Percentiles rank a stretch among this genome's conserved stretches.
Conservation (phyloP, 805 yeast species). For the Candida endomychidarum region DNA sequence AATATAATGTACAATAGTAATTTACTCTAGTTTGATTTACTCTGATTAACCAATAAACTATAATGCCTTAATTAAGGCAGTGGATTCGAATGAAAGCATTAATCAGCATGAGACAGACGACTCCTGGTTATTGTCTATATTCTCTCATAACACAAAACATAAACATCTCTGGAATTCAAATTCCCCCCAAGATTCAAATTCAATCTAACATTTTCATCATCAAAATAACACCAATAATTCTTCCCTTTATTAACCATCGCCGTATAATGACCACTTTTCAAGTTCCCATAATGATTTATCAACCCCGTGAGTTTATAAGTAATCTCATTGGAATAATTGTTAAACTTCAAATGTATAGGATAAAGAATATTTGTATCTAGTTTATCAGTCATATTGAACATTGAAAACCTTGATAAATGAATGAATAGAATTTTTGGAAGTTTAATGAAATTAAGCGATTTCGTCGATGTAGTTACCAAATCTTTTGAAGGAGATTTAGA, state of each 20-base stretch:
- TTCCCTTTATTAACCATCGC: constrained; percentile 54
- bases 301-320: constrained; percentile 59
- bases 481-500: constrained; percentile 11
- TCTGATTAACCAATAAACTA: no score
- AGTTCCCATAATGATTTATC: constrained; percentile 69
- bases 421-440: constrained; percentile 39
- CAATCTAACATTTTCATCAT: constrained; percentile 59
- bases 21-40: no score
- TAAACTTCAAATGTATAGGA: constrained; percentile 54
- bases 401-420: constrained; percentile 45
- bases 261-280: constrained; percentile 77
- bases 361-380: constrained; percentile 50
- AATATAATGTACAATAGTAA: not conserved
- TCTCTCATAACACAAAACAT: constrained; percentile 65
- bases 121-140: constrained; percentile 11
- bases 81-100: no score
- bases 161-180: constrained; percentile 57
- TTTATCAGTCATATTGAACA: constrained; percentile 54
- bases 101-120: not conserved
- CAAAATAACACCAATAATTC: constrained; percentile 72
- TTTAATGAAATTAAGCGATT: constrained; percentile 31
- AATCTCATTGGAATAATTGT: constrained; percentile 29
- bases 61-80: no score
- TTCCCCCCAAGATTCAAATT: constrained; percentile 48
- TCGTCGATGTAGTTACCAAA: constrained; percentile 20